Conservation (phyloP, 768 basidiomycete species). For the Punctularia strigosozonata region DNA sequence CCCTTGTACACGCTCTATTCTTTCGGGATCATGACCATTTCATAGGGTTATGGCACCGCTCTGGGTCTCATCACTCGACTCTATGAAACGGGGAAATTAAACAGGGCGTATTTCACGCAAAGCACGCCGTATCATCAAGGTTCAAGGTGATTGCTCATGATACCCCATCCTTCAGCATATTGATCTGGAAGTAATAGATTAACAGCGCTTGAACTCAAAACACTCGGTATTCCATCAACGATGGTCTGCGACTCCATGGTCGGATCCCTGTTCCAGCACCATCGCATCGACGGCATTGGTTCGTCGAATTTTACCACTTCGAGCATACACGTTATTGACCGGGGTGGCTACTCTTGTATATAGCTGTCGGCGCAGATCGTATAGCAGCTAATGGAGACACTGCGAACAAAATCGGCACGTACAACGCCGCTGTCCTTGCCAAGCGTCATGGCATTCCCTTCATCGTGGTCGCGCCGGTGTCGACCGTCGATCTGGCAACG, state of each 20-base stretch:
- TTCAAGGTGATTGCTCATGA: constrained; percentile 38
- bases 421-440: constrained; percentile 90
- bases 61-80: constrained; percentile 89
- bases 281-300: constrained; percentile 76
- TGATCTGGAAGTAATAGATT: constrained; percentile 34
- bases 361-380: constrained; percentile 83
- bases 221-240: constrained; percentile 70
- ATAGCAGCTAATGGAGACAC: constrained; percentile 93
- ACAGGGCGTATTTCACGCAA: constrained; percentile 85
- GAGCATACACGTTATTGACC: neutral
- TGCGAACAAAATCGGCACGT: constrained; percentile 97
- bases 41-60: constrained; percentile 92
- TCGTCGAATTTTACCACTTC: constrained; percentile 11
- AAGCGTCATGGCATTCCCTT: constrained; percentile 82
- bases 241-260: constrained; percentile 99
- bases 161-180: neutral
- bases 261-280: constrained; percentile 85
- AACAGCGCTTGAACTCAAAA: constrained; percentile 82
- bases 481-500: constrained; percentile 80
- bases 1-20: neutral
- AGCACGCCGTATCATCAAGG: constrained; percentile 94
- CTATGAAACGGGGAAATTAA: constrained; percentile 64
- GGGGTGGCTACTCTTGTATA: constrained; percentile 1
- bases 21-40: constrained; percentile 5
- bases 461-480: constrained; percentile 87